Percentiles rank a stretch among this genome's conserved stretches.
Conservation (phyloP, 805 yeast genomes). For the Lipomyces sp. region DNA sequence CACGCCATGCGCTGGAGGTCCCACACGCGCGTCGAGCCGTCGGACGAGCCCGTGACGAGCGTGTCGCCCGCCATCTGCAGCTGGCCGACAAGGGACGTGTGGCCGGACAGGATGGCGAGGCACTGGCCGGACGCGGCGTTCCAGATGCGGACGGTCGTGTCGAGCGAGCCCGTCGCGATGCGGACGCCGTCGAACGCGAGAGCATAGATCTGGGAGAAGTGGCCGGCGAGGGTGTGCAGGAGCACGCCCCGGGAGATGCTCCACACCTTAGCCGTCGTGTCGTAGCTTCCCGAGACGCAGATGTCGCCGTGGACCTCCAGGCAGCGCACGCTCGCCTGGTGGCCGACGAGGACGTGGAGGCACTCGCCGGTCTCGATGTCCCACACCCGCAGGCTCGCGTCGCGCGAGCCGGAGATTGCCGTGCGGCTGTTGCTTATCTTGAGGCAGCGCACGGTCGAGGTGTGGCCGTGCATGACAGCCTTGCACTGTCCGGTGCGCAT, state of each 20-base stretch:
- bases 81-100: constrained; percentile 90
- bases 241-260: constrained; percentile 85
- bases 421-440: constrained; percentile 76
- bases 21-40: constrained; percentile 79
- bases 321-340: constrained; percentile 68
- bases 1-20: constrained; percentile 79
- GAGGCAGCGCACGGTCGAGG: constrained; percentile 83
- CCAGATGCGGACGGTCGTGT: constrained; percentile 94
- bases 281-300: constrained; percentile 84
- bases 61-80: constrained; percentile 68
- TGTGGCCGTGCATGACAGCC: constrained; percentile 83
- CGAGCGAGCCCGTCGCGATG: constrained; percentile 94
- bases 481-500: constrained; percentile 80
- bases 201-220: constrained; percentile 82
- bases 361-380: constrained; percentile 90
- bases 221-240: constrained; percentile 87
- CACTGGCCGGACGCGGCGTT: constrained; percentile 85
- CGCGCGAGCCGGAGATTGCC: constrained; percentile 86
- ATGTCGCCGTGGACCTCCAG: constrained; percentile 74
- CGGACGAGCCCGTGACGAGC: constrained; percentile 79
- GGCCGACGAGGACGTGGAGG: constrained; percentile 65
- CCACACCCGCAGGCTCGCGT: constrained; percentile 90
- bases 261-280: constrained; percentile 90
- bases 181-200: constrained; percentile 88
- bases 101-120: constrained; percentile 70